Base-by-base conservation (phyloP, 1,139 yeast genomes). In the Candida gigantensis region DNA sequence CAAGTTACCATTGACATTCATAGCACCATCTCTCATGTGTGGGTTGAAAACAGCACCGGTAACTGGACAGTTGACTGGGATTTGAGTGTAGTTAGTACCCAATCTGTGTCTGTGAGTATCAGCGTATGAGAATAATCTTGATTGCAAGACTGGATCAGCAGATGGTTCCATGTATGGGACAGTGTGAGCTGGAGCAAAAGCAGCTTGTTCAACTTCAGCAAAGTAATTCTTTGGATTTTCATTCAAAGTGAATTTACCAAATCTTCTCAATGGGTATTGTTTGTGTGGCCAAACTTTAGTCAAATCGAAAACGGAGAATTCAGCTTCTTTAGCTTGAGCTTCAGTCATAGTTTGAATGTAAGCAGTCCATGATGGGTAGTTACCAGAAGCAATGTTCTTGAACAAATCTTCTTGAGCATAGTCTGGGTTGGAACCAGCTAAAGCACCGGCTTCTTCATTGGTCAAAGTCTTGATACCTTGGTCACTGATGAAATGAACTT, bases 121-220 rank as follows among this genome's bases (percentile, higher is more conserved):
- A 42, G 90, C 81, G 68, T 86, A 86, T 25, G 95, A 83, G 65
- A 85, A 86, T 51, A 86, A 70, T 65, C 95, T 79, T 13, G 89
- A 79, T 68, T 86, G 95, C 60, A 86, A 72, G 34, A 86, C 95
- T 34, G 95, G 94, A 59, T 86, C 95, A 50, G 89, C 89, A 33
- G 89, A 80, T 35, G 95, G 77, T 62, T 84, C 88, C 74, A 83
- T 79, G 51, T 84, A 86, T 40, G 95, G 95, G 40, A 86, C 87
- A 25, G 89, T 78, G 64, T 86, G 88, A 28, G 89, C 76, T 43
- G 95, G 95, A 32, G 89, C 73, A 65, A 85, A 84, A 10, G 90
- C 90, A 46, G 84, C 83, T 64, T 83, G 90, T 65, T 84, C 92
- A 52, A 82, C 81, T 59, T 84, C 90, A 50, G 88, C 88, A 65